phyloP scores from a whole-genome alignment of 768 basidiomycete species.

The Trametes sanguinea region DNA sequence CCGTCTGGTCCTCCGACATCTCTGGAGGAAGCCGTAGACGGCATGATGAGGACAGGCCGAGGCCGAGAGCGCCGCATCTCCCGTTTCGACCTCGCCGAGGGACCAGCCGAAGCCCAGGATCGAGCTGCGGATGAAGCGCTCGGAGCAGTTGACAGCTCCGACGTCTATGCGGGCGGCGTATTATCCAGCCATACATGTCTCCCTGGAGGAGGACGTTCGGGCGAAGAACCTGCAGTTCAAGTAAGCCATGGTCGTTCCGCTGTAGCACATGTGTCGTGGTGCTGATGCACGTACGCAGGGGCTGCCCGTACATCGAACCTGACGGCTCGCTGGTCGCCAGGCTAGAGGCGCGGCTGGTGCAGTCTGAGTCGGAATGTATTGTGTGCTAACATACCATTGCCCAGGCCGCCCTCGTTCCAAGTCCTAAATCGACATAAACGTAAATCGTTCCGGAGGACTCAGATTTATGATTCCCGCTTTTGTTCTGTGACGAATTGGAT shows the following conservation, averaged over 20 bases:
- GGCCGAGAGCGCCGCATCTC: slow-evolving; percentile 30
- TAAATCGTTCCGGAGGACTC: no score
- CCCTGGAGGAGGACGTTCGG: slow-evolving; percentile 11
- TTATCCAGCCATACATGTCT: slow-evolving; percentile 36
- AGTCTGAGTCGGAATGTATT: slow-evolving; percentile 2
- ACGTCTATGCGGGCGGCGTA: slow-evolving; percentile 2
- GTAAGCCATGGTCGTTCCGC: not conserved
- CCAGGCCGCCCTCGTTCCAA: not conserved
- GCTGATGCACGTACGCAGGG: not conserved
- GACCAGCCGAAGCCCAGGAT: slow-evolving; percentile 14
- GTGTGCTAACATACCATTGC: not conserved
- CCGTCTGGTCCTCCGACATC: slow-evolving; percentile 5
- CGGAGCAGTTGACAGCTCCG: slow-evolving; percentile 32
- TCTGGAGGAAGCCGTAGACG: slow-evolving; percentile 3
- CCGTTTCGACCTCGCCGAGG: not conserved
- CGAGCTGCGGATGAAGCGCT: slow-evolving; percentile 10
- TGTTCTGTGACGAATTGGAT: no score
- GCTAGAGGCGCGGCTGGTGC: slow-evolving; percentile 4
- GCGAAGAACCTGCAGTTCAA: slow-evolving; percentile 17
- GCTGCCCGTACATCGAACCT: slow-evolving; percentile 14
- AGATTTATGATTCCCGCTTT: no score
- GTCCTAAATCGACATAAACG: no score
- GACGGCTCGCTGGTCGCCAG: slow-evolving; percentile 10
- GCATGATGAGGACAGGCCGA: slow-evolving; percentile 6
- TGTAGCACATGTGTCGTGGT: not conserved